Percentiles rank a stretch among this genome's conserved stretches.
Evolutionary conservation across 805 yeast species (phyloP).

Genomic region (Schwanniomyces vanrijiae): DNA sequence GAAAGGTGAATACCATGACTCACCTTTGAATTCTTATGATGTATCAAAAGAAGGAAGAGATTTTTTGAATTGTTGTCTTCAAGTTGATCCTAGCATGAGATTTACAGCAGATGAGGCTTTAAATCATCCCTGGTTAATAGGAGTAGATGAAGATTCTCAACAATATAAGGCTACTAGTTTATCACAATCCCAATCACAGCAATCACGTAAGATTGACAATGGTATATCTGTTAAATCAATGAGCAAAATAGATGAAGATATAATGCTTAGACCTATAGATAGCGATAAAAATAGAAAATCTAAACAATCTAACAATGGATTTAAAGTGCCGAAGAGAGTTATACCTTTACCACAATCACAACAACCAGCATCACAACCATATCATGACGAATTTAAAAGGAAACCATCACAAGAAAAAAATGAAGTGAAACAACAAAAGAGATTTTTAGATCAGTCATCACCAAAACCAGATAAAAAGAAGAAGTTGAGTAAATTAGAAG

Average conservation of each 20-base stretch:
- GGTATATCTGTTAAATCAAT: slow-evolving; percentile 36
- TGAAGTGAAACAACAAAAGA: background rate
- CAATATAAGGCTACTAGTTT: slow-evolving; percentile 50
- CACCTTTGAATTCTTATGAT: slow-evolving; percentile 64
- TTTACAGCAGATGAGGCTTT: slow-evolving; percentile 77
- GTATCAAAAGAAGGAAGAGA: slow-evolving; percentile 69
- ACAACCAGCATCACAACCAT: slow-evolving; percentile 11
- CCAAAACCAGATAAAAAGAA: background rate
- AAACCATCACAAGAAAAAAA: background rate
- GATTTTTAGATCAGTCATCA: background rate
- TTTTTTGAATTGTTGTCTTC: slow-evolving; percentile 68
- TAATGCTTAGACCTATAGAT: slow-evolving; percentile 43
- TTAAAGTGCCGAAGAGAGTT: slow-evolving; percentile 44
- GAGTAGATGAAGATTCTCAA: slow-evolving; percentile 20
- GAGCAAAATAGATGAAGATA: slow-evolving; percentile 42
- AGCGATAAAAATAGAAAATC: slow-evolving; percentile 22
- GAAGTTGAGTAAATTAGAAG: background rate
- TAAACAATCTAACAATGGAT: slow-evolving; percentile 25
- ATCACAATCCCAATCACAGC: slow-evolving; percentile 73
- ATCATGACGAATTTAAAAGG: background rate
- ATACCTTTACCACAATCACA: slow-evolving; percentile 45
- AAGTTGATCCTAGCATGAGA: slow-evolving; percentile 73
- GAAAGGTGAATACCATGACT: slow-evolving; percentile 76
- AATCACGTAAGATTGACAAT: slow-evolving; percentile 44
- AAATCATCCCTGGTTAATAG: slow-evolving; percentile 76